Conservation (phyloP, 148 eudicot species). For the Drosera capensis region DNA sequence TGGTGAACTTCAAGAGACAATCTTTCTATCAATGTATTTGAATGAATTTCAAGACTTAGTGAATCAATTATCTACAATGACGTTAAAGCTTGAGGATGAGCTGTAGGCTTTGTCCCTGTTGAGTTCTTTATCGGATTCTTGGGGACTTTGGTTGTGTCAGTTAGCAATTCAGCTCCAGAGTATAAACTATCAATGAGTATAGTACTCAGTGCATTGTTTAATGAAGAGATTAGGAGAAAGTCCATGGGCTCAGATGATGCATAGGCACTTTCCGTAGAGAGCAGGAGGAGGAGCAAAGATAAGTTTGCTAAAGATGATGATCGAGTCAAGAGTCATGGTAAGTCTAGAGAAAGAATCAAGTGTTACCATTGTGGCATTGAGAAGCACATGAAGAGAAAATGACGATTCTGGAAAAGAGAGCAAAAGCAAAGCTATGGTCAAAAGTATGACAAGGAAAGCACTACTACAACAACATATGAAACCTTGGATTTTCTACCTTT, state of each 20-base stretch:
- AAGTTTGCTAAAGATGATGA: background rate
- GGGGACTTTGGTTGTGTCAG: background rate
- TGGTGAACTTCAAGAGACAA: background rate
- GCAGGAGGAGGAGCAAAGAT: background rate
- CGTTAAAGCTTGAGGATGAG: background rate
- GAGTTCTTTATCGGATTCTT: background rate
- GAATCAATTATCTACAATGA: background rate
- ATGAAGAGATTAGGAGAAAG: background rate
- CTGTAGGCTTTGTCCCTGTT: background rate
- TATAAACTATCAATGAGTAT: background rate
- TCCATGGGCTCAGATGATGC: background rate
- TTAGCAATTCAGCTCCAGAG: background rate
- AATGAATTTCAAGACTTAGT: background rate
- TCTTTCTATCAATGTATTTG: background rate
- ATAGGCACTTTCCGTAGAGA: background rate
- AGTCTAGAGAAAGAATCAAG: background rate
- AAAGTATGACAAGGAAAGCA: background rate
- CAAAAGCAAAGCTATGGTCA: background rate
- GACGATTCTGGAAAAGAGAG: no score
- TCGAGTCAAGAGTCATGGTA: background rate
- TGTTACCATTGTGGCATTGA: background rate
- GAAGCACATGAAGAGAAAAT: background rate
- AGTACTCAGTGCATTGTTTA: background rate
- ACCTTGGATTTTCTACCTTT: background rate
- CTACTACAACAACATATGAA: background rate